These are phyloP conservation scores for Colletotrichum tamarilloi DNA, from an alignment of 2,329 filamentous ascomycete genomes.

Conservation along the genomic window DNA sequence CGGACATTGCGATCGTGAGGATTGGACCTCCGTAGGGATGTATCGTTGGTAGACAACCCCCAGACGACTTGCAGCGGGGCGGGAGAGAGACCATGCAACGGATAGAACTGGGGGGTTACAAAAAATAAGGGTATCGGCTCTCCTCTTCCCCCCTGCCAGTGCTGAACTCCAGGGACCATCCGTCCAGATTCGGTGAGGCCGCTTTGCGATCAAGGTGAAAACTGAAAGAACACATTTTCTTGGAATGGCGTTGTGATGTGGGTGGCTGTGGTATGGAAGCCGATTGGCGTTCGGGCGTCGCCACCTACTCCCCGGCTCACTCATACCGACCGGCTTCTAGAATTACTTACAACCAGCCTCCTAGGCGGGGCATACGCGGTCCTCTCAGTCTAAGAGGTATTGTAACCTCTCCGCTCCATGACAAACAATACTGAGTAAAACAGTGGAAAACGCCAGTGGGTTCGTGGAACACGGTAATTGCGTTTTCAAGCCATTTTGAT, in stretches of 20 bases:
- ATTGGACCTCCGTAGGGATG: neutral
- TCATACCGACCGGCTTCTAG: slow-evolving; percentile 8
- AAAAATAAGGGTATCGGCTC: neutral
- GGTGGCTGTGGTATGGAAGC: slow-evolving; percentile 19
- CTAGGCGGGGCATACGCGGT: neutral
- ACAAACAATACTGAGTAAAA: neutral
- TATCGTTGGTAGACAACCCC: neutral
- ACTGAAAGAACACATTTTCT: neutral
- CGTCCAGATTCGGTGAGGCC: slow-evolving; percentile 11
- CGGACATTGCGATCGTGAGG: neutral
- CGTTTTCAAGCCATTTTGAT: neutral
- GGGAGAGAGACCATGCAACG: neutral
- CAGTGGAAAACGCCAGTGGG: neutral
- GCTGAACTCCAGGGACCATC: slow-evolving; percentile 18
- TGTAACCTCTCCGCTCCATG: neutral
- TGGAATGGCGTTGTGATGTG: slow-evolving; percentile 19
- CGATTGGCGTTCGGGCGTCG: slow-evolving; percentile 23
- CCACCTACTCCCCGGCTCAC: neutral
- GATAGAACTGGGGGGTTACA: neutral
- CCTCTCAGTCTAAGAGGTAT: neutral
- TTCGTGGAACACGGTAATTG: slow-evolving; percentile 14
- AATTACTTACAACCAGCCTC: neutral
- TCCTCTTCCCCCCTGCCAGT: neutral
- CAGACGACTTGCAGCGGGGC: neutral
- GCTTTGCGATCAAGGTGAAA: slow-evolving; percentile 6